Conservation (phyloP, 2,329 filamentous ascomycete species). For the Beauveria asiatica region DNA sequence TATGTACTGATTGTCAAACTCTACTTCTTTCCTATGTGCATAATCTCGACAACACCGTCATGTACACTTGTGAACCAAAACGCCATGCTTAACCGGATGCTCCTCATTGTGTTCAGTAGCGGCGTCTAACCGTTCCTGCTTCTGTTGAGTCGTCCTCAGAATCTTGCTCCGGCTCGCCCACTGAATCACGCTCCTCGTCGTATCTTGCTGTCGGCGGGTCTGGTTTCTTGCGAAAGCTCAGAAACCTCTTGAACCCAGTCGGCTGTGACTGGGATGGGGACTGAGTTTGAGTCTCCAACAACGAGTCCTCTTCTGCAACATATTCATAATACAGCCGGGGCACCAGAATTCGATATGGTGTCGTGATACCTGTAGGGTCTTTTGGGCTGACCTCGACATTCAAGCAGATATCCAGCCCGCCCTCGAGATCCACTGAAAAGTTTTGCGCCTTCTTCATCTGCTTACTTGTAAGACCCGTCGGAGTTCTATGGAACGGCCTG, state of each 20-base stretch:
- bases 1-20: neutral
- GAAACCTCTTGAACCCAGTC: constrained; percentile 34
- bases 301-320: constrained; percentile 29
- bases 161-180: constrained; percentile 10
- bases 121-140: constrained; percentile 13
- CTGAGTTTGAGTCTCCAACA: constrained; percentile 16
- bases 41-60: neutral
- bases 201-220: neutral
- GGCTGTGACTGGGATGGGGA: constrained; percentile 15
- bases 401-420: constrained; percentile 75
- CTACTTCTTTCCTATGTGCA: constrained; percentile 1
- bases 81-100: neutral
- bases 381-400: constrained; percentile 82
- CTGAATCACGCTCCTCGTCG: neutral
- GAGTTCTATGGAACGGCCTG: constrained; percentile 55
- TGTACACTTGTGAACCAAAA: constrained; percentile 1
- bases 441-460: constrained; percentile 46
- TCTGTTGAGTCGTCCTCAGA: constrained; percentile 17
- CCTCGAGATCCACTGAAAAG: constrained; percentile 65
- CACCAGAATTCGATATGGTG: constrained; percentile 78
- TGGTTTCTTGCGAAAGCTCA: constrained; percentile 35
- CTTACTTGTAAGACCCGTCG: constrained; percentile 59
- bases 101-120: neutral
- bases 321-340: constrained; percentile 63
- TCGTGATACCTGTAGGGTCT: constrained; percentile 81